These are phyloP conservation scores for Saxispiralis lemnorum DNA, from an alignment of 495 filamentous ascomycete species.

Conservation along the genomic window DNA sequence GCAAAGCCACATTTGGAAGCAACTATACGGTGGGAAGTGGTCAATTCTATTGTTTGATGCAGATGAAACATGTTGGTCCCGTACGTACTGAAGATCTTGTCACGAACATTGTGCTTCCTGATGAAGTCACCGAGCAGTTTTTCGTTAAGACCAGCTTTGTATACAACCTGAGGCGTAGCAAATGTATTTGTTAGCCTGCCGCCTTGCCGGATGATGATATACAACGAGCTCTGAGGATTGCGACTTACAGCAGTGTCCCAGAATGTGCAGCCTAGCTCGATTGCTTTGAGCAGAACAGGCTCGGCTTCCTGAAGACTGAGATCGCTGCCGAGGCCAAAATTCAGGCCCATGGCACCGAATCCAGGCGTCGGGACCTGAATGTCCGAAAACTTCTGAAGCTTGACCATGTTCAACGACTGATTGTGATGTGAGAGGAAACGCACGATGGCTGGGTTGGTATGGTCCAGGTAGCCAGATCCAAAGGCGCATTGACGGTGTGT, in stretches of 20 bases:
- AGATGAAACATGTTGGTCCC: neutral
- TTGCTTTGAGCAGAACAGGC: constrained; percentile 32
- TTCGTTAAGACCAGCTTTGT: constrained; percentile 21
- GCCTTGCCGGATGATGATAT: no score
- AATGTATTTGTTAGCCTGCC: no score
- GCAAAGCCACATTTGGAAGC: constrained; percentile 33
- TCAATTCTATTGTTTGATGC: neutral
- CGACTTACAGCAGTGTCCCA: constrained; percentile 39
- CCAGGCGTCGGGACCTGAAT: constrained; percentile 2
- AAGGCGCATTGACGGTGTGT: no score
- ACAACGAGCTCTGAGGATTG: no score
- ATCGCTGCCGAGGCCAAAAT: constrained; percentile 27
- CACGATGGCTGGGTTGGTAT: no score
- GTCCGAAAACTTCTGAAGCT: neutral
- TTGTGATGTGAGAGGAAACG: neutral
- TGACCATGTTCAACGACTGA: no score
- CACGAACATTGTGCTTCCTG: constrained; percentile 32
- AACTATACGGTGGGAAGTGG: no score
- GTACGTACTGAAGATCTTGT: constrained; percentile 27
- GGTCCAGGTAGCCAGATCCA: no score
- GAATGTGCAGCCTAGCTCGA: constrained; percentile 35
- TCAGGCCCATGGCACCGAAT: constrained; percentile 14
- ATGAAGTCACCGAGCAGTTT: constrained; percentile 37
- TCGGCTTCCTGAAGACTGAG: constrained; percentile 31
- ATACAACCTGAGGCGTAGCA: constrained; percentile 28